These are phyloP conservation scores for Aureobasidium pullulans DNA, from an alignment of 2,329 filamentous ascomycete species.

Conservation along the genomic window DNA sequence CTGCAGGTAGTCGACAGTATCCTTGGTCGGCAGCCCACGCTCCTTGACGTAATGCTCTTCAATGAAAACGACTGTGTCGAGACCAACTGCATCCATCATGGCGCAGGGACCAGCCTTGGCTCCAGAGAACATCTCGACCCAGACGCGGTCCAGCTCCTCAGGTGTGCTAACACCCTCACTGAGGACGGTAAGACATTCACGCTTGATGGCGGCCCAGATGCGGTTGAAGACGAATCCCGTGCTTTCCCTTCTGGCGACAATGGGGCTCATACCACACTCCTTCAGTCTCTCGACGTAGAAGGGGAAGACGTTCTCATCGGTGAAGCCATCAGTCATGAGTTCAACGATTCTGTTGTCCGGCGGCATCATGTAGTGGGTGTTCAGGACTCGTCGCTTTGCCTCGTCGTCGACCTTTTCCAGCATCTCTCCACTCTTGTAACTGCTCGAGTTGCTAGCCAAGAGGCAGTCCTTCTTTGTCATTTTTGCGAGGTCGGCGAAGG, in stretches of 20 bases:
- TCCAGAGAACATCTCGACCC: conserved; percentile 31
- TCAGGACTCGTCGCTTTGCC: conserved; percentile 36
- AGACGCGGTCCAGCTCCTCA: conserved; percentile 44
- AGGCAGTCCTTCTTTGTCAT: conserved; percentile 40
- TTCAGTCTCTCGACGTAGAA: conserved; percentile 37
- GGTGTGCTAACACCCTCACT: conserved; percentile 44
- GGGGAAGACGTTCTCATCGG: conserved; percentile 35
- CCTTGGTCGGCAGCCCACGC: conserved; percentile 33
- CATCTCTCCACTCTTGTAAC: conserved; percentile 46
- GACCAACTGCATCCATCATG: conserved; percentile 44
- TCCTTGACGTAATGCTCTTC: conserved; percentile 48
- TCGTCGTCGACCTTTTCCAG: conserved; percentile 34
- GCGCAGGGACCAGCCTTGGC: conserved; percentile 27
- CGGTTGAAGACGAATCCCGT: conserved; percentile 51
- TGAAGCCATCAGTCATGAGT: conserved; percentile 46
- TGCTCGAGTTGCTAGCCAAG: conserved; percentile 45
- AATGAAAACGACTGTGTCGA: conserved; percentile 49
- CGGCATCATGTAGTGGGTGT: conserved; percentile 49
- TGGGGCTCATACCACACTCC: conserved; percentile 37
- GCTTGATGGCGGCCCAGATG: conserved; percentile 51
- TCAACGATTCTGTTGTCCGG: conserved; percentile 38
- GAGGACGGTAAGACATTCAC: conserved; percentile 44
- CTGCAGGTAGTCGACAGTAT: conserved; percentile 40
- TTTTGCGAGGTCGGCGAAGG: conserved; percentile 41
- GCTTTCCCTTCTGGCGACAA: conserved; percentile 40